Evolutionary conservation across 108 stramenopile genomes (phyloP).

Genomic region (Heterococcus sp.): DNA sequence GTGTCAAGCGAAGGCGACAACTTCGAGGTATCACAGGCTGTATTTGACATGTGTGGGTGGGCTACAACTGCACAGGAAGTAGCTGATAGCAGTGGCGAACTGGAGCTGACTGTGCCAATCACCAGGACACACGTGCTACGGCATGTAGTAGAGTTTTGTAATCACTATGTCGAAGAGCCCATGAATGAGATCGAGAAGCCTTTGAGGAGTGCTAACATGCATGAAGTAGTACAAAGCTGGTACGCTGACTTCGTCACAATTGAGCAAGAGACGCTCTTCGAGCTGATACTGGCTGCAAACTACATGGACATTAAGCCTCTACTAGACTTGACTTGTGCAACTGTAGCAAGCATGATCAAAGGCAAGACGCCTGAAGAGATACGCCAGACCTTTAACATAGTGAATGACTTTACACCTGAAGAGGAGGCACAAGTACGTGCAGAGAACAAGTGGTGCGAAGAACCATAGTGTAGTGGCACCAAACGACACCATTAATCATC

Average conservation of each 20-base stretch:
- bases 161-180: conserved; percentile 38
- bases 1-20: too few species aligned
- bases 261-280: conserved; percentile 48
- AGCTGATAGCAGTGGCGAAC: too few species aligned
- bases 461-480: conserved; percentile 11
- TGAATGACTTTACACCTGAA: conserved; percentile 46
- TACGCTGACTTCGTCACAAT: conserved; percentile 42
- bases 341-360: conserved; percentile 39
- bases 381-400: conserved; percentile 47
- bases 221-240: conserved; percentile 45
- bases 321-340: conserved; percentile 46
- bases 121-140: conserved; percentile 31
- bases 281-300: conserved; percentile 50
- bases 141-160: conserved; percentile 44
- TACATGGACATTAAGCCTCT: conserved; percentile 53
- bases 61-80: too few species aligned
- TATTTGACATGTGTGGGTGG: too few species aligned
- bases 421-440: conserved; percentile 36
- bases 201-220: conserved; percentile 19
- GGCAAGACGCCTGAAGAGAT: conserved; percentile 56
- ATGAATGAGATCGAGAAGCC: conserved; percentile 47
- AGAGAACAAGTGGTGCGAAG: conserved; percentile 55
- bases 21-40: too few species aligned
- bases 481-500: not conserved
- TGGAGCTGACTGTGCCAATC: conserved; percentile 49